phyloP scores from a whole-genome alignment of 2,329 filamentous ascomycete species.

The Chaetomium globosum region DNA sequence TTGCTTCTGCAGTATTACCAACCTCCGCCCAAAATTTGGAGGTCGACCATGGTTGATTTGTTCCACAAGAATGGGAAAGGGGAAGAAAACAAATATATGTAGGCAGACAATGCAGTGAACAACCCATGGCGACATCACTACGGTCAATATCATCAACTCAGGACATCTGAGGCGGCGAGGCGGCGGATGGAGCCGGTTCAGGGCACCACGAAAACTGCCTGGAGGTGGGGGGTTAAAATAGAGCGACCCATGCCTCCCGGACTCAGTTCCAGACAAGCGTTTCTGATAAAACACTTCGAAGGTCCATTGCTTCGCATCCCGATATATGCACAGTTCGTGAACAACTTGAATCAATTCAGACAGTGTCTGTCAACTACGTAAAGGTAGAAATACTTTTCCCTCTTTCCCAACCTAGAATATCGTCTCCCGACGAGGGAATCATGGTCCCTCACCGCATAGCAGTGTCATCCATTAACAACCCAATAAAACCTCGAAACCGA shows the following conservation, averaged over 20 bases:
- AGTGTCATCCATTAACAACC: not conserved
- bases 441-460: not conserved
- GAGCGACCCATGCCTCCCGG: no score
- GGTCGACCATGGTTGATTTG: not conserved
- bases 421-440: not conserved
- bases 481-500: constrained; percentile 7
- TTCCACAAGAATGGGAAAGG: not conserved
- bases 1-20: not conserved
- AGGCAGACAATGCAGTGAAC: not conserved
- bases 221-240: no score
- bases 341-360: not conserved
- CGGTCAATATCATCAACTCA: not conserved
- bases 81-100: not conserved
- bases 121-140: no score
- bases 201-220: not conserved
- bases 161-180: not conserved
- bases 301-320: no score
- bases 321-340: not conserved
- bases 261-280: no score
- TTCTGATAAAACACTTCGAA: no score
- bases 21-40: no score
- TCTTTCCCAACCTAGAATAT: not conserved
- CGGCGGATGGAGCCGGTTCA: not conserved
- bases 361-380: not conserved
- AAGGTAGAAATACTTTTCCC: not conserved